Evolutionary conservation across 2,329 filamentous ascomycete species (phyloP).

Genomic region (Trichocomaceae sp.): DNA sequence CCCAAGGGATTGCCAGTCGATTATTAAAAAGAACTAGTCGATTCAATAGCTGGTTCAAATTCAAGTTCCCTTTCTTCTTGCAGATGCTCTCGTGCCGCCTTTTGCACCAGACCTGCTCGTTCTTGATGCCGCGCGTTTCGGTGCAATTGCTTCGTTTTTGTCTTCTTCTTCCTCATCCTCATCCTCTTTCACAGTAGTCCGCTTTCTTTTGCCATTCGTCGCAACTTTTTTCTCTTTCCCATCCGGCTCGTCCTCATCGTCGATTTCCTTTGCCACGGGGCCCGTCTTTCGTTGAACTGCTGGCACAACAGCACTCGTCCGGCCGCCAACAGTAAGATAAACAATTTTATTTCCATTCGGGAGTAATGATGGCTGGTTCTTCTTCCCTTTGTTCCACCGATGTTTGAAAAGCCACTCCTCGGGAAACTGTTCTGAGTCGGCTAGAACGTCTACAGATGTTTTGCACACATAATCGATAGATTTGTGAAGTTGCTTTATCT

Average conservation of each 20-base stretch:
- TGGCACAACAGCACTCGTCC: slow-evolving; percentile 85
- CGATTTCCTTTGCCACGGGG: slow-evolving; percentile 49
- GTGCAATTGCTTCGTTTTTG: slow-evolving; percentile 13
- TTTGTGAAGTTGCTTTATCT: slow-evolving; percentile 65
- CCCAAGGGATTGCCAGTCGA: background rate
- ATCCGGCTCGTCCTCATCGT: slow-evolving; percentile 23
- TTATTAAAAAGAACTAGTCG: background rate
- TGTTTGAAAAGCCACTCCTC: slow-evolving; percentile 82
- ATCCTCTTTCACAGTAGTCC: slow-evolving; percentile 18
- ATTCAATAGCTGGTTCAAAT: background rate
- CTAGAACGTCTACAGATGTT: slow-evolving; percentile 69
- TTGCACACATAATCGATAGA: slow-evolving; percentile 73
- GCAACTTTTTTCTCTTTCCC: slow-evolving; percentile 18
- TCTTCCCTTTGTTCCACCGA: slow-evolving; percentile 84
- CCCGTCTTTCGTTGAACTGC: slow-evolving; percentile 76
- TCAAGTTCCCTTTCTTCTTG: background rate
- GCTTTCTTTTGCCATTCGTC: background rate
- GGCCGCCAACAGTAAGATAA: slow-evolving; percentile 80
- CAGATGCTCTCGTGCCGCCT: background rate
- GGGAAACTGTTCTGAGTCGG: slow-evolving; percentile 78
- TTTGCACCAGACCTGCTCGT: background rate
- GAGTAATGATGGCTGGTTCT: slow-evolving; percentile 57
- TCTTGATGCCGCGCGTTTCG: slow-evolving; percentile 21
- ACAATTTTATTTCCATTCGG: slow-evolving; percentile 80
- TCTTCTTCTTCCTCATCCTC: slow-evolving; percentile 22